These are phyloP conservation scores for Ogataea nakhonphanomensis DNA, from an alignment of 805 yeast species.

Conservation along the genomic window DNA sequence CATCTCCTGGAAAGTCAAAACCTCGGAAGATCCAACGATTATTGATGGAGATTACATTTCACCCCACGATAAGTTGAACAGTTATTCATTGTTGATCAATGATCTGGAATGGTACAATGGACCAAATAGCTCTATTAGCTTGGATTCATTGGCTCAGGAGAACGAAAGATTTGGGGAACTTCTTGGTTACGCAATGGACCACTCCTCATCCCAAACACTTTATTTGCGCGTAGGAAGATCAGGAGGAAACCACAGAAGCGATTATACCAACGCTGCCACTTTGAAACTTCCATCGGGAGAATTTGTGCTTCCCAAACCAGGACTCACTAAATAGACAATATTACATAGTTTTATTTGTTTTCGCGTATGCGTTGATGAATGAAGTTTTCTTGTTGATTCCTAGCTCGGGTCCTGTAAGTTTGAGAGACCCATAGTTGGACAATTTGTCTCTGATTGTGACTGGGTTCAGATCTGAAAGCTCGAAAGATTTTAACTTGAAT, in stretches of 20 bases:
- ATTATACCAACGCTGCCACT: conserved; percentile 62
- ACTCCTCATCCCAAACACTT: conserved; percentile 35
- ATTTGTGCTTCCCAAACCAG: conserved; percentile 29
- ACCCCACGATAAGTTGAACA: conserved; percentile 37
- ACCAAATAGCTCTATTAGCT: conserved; percentile 39
- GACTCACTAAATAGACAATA: conserved; percentile 15
- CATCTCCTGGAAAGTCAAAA: conserved; percentile 36
- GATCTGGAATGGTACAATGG: conserved; percentile 79
- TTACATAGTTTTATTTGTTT: conserved; percentile 1
- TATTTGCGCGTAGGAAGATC: conserved; percentile 54
- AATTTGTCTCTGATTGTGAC: conserved; percentile 27
- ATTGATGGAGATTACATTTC: conserved; percentile 25
- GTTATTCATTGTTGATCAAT: conserved; percentile 66
- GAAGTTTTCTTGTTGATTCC: conserved; percentile 40
- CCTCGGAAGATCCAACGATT: conserved; percentile 16
- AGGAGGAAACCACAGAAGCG: conserved; percentile 40
- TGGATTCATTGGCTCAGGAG: conserved; percentile 33
- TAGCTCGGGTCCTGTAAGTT: conserved; percentile 45
- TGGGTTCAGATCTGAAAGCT: conserved; percentile 10
- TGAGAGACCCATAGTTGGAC: conserved; percentile 46
- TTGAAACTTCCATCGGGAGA: conserved; percentile 59
- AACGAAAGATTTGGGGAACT: conserved; percentile 30
- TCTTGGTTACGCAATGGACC: conserved; percentile 32
- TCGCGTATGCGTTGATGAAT: conserved; percentile 33
- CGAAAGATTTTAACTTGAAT: conserved; percentile 25